Conservation (phyloP, 164 flowering plant species). For the Chloranthus sessilifolius region DNA sequence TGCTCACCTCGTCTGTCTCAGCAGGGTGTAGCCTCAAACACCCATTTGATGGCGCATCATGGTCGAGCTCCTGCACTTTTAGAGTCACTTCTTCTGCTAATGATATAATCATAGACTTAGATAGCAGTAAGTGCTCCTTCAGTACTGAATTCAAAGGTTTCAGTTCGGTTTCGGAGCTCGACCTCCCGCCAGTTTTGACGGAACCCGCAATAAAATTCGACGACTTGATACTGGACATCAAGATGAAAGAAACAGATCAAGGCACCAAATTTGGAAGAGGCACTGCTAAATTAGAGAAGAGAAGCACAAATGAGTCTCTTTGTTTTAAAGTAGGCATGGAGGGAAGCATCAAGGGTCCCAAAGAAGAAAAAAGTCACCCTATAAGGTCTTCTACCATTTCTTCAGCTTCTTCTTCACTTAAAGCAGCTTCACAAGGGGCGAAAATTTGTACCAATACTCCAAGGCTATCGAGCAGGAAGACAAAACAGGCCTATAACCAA, state of each 20-base stretch:
- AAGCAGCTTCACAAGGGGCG: slow-evolving; percentile 23
- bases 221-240: neutral
- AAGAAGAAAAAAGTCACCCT: slow-evolving; percentile 15
- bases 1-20: slow-evolving; percentile 20
- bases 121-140: slow-evolving; percentile 10
- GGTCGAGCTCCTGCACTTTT: neutral
- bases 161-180: slow-evolving; percentile 15
- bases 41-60: slow-evolving; percentile 14
- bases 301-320: slow-evolving; percentile 1
- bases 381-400: no score
- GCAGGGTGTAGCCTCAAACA: slow-evolving; percentile 19
- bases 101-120: slow-evolving; percentile 43
- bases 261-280: neutral
- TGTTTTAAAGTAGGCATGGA: slow-evolving; percentile 21
- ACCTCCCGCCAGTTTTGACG: slow-evolving; percentile 45
- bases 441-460: slow-evolving; percentile 48
- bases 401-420: slow-evolving; percentile 11
- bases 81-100: slow-evolving; percentile 6
- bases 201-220: slow-evolving; percentile 19
- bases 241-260: neutral
- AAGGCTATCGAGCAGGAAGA: slow-evolving; percentile 18
- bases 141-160: neutral
- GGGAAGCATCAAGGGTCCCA: slow-evolving; percentile 10
- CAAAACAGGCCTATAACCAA: slow-evolving; percentile 15
- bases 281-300: neutral